These are phyloP conservation scores for Elsinoe fawcettii DNA, from an alignment of 2,329 filamentous ascomycete species.

Conservation along the genomic window DNA sequence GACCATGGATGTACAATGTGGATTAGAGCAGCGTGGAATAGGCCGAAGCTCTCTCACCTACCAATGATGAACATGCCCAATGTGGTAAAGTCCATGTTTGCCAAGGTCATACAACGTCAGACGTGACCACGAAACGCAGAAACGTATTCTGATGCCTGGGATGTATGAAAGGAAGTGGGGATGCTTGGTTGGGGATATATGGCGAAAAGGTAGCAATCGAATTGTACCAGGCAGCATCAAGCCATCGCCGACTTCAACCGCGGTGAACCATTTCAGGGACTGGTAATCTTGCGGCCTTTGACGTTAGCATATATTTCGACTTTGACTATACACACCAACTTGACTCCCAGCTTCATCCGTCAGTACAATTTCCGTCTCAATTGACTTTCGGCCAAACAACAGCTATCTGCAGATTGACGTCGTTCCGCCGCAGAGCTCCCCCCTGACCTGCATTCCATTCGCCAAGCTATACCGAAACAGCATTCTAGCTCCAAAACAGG, in stretches of 20 bases:
- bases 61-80: slow-evolving; percentile 59
- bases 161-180: neutral
- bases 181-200: neutral
- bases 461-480: slow-evolving; percentile 13
- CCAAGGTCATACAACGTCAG: neutral
- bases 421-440: slow-evolving; percentile 6
- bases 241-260: neutral
- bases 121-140: neutral
- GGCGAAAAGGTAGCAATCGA: neutral
- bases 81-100: slow-evolving; percentile 48
- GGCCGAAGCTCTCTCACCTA: slow-evolving; percentile 26
- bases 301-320: neutral
- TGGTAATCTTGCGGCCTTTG: neutral
- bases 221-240: neutral
- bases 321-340: no score
- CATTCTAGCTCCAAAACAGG: slow-evolving; percentile 9
- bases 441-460: slow-evolving; percentile 12
- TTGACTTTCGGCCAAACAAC: neutral
- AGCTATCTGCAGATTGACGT: slow-evolving; percentile 9
- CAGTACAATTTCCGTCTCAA: neutral
- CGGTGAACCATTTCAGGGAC: slow-evolving; percentile 7
- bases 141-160: neutral
- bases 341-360: no score
- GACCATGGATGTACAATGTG: neutral
- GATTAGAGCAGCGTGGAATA: slow-evolving; percentile 3